phyloP scores from a whole-genome alignment of 306 rosid genomes.

The Prunus mongolica region DNA sequence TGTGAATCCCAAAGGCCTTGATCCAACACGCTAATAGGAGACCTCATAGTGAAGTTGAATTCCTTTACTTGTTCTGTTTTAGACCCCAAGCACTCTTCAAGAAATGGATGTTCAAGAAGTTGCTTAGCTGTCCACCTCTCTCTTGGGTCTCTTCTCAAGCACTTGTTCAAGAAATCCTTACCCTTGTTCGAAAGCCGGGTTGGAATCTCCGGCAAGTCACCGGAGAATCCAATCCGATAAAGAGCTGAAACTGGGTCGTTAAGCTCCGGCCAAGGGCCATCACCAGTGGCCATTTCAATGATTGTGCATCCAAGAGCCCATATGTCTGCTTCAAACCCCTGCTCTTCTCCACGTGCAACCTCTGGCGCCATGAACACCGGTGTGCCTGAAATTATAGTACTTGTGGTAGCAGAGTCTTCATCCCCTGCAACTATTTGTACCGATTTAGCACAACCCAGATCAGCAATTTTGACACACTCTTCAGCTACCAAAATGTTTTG shows the following conservation, averaged over 20 bases:
- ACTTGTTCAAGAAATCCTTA: constrained; percentile 41
- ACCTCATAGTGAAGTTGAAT: constrained; percentile 7
- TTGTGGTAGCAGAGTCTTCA: constrained; percentile 1
- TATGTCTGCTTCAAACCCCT: constrained; percentile 42
- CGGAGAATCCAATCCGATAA: constrained; percentile 42
- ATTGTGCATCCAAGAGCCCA: constrained; percentile 63
- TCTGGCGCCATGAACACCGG: constrained; percentile 59
- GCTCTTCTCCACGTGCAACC: constrained; percentile 43
- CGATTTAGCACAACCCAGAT: constrained; percentile 52
- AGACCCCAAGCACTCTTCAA: constrained; percentile 14
- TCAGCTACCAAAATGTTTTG: constrained; percentile 33
- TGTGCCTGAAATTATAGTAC: constrained; percentile 37
- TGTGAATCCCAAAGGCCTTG: constrained; percentile 40
- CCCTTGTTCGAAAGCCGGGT: constrained; percentile 31
- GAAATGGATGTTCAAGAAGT: constrained; percentile 49
- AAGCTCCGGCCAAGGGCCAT: constrained; percentile 37
- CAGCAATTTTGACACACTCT: constrained; percentile 39
- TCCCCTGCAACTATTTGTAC: constrained; percentile 6
- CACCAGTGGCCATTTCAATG: constrained; percentile 52
- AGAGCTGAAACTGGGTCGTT: constrained; percentile 38
- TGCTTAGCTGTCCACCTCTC: constrained; percentile 41
- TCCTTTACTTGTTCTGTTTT: constrained; percentile 8
- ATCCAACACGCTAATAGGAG: constrained; percentile 53
- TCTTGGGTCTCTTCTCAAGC: constrained; percentile 35
- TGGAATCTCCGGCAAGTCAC: constrained; percentile 32